Evolutionary conservation across 2,329 filamentous ascomycete genomes (phyloP).

Genomic region (Colletotrichum tanaceti): DNA sequence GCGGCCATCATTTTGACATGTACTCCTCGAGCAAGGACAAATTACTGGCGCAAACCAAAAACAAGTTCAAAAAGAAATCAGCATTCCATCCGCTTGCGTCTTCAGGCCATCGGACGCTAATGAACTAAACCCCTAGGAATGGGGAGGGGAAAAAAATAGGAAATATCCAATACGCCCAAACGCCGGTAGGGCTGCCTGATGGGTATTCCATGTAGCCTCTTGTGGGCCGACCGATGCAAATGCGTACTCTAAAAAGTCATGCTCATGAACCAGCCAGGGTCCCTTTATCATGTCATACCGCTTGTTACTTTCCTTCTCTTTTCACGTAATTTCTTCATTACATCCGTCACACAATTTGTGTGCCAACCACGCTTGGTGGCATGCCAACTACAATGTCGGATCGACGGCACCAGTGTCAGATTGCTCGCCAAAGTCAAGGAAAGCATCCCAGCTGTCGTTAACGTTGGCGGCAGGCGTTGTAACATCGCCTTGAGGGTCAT

Average conservation of each 20-base stretch:
- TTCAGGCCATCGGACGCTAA: not conserved
- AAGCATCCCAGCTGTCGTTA: slow-evolving; percentile 30
- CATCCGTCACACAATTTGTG: slow-evolving; percentile 33
- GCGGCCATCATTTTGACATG: slow-evolving; percentile 6
- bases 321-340: slow-evolving; percentile 44
- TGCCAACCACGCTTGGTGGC: slow-evolving; percentile 7
- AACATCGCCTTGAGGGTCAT: slow-evolving; percentile 3
- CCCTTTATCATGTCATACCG: slow-evolving; percentile 24
- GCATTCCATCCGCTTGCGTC: not conserved
- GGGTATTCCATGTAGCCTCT: slow-evolving; percentile 33
- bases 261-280: slow-evolving; percentile 35
- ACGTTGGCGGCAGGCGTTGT: slow-evolving; percentile 15
- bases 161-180: slow-evolving; percentile 13
- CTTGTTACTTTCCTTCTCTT: slow-evolving; percentile 33
- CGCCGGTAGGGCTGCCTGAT: slow-evolving; percentile 20
- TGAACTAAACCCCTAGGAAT: slow-evolving; percentile 4
- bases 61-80: too few relatives aligned
- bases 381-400: slow-evolving; percentile 17
- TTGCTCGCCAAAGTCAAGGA: slow-evolving; percentile 42
- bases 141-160: not conserved
- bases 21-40: not conserved
- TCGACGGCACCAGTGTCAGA: slow-evolving; percentile 26
- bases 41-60: not conserved
- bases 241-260: slow-evolving; percentile 40
- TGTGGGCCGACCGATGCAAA: slow-evolving; percentile 38